Percentiles rank a stretch among this genome's conserved stretches.
These are phyloP conservation scores for Mediolabrus comicus DNA, from an alignment of 108 stramenopile genomes.

Conservation along the genomic window DNA sequence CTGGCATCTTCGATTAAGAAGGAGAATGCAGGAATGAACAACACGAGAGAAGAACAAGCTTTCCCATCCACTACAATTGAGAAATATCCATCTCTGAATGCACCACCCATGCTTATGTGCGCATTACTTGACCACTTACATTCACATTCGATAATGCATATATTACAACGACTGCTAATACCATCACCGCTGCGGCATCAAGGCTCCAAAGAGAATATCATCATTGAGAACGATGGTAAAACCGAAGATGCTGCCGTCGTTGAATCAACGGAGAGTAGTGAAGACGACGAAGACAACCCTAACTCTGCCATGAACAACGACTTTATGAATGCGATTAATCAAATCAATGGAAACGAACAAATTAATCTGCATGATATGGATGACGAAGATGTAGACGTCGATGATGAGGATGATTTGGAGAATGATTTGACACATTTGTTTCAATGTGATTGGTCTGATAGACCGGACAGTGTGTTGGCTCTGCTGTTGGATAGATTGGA, in stretches of 20 bases:
- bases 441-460: conserved; percentile 70
- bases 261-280: background rate
- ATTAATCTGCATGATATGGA: conserved; percentile 15
- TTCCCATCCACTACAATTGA: background rate
- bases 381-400: conserved; percentile 41
- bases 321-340: conserved; percentile 26
- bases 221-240: background rate
- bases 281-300: conserved; percentile 4
- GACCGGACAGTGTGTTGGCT: conserved; percentile 50
- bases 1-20: background rate
- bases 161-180: conserved; percentile 86
- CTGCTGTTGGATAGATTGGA: conserved; percentile 59
- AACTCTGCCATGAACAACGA: conserved; percentile 15
- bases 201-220: conserved; percentile 15
- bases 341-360: conserved; percentile 37
- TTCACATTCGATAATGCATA: conserved; percentile 93
- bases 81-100: background rate
- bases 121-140: conserved; percentile 84
- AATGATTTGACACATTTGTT: conserved; percentile 55
- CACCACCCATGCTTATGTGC: conserved; percentile 67
- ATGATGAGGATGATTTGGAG: conserved; percentile 39
- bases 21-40: background rate
- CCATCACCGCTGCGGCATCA: conserved; percentile 65
- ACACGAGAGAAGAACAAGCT: background rate
- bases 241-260: background rate